Base-by-base conservation (phyloP, 2,329 filamentous ascomycete species). In the Xylaria sp. region DNA sequence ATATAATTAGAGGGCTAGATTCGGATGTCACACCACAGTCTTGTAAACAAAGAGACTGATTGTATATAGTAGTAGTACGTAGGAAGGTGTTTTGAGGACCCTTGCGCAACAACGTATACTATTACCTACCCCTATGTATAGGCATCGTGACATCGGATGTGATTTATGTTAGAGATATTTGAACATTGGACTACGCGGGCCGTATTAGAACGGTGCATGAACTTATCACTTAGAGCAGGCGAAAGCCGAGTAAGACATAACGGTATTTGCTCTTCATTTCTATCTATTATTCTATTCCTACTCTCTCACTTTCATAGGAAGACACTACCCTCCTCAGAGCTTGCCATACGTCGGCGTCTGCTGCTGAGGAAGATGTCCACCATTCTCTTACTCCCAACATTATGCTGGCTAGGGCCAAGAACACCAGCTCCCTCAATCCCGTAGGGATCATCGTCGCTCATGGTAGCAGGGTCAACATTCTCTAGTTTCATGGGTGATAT, bases 331-430 rank as follows among this genome's bases (percentile, higher is more conserved):
- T 81, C 79, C 3, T 79, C 79, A 57, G 78, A 80, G 12, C 81
- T 81, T 27, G 78, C 75, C 45, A 82, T 81, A 12, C 81, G 79
- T 68, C 76, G 82, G 17, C 82, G 80, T 19, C 85, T 80, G 55
- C 82, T 85, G 67, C 79, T 86, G 32, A 88, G 77, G 73, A 88
- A 88, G 57, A 84, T 67, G 61, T 88, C 85, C 7, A 88, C 85
- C 83, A 88, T 87, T 50, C 79, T 79, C 75, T 83, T 83, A 71
- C 85, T 85, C 2, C 83, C 83, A 67, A 82, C 75, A 0, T 75
- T 75, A 65, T 83, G 81, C 0, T 67, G 67, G 3, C 63, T 58
- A 21, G 65, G 67, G 14, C 72, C 65, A 12, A 73, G 63, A 34
- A 73, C 32, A 58, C 69, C 70, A 9, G 68, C 51, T 21, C 66